These are phyloP conservation scores for Metarhizium humberi DNA, from an alignment of 2,329 filamentous ascomycete genomes.

Conservation along the genomic window DNA sequence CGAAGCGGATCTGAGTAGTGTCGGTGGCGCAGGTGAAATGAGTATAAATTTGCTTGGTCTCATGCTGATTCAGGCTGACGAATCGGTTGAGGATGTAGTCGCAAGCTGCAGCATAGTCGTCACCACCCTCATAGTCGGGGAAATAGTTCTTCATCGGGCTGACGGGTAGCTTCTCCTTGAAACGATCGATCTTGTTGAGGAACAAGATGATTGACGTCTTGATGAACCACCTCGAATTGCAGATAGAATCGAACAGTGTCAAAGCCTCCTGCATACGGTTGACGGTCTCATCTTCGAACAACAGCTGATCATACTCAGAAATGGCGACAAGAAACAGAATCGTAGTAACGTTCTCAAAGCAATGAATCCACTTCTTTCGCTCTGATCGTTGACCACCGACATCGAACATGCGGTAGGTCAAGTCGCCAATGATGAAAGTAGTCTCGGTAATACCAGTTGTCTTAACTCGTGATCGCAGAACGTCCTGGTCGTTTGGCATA, in stretches of 20 bases:
- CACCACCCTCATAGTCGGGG: constrained; percentile 86
- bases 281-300: constrained; percentile 94
- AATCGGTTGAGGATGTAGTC: constrained; percentile 99
- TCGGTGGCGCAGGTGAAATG: constrained; percentile 99
- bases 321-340: constrained; percentile 96
- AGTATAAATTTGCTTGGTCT: constrained; percentile 99
- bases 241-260: constrained; percentile 79
- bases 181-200: constrained; percentile 84
- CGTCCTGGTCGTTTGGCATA: constrained; percentile 91
- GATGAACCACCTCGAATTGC: constrained; percentile 85
- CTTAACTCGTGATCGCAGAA: constrained; percentile 78
- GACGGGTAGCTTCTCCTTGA: constrained; percentile 75
- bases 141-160: constrained; percentile 87
- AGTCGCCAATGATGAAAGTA: constrained; percentile 79
- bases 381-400: constrained; percentile 88
- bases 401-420: constrained; percentile 96
- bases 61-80: constrained; percentile 95
- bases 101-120: constrained; percentile 91
- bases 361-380: constrained; percentile 96
- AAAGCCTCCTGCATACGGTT: constrained; percentile 89
- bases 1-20: constrained; percentile 97
- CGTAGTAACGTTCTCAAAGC: constrained; percentile 94
- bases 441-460: constrained; percentile 97
- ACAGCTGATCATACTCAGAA: constrained; percentile 90
- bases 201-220: constrained; percentile 84